Evolutionary conservation across 257 asterid genomes (phyloP), one percentile per base, ranked within the genome.

Genomic region (Nemophila menziesii): DNA sequence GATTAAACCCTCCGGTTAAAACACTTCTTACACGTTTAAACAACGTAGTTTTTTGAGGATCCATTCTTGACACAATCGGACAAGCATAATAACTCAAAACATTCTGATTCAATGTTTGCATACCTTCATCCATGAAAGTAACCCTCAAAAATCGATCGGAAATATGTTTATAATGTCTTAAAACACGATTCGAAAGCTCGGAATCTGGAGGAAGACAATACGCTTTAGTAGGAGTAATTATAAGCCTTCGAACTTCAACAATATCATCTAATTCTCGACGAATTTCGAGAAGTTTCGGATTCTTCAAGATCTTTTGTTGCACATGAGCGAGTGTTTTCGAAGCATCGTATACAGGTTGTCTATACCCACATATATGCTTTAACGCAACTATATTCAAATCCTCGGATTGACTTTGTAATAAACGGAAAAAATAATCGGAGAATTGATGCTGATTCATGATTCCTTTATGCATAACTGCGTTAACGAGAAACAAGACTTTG

Each of bases 51-150:
- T 56, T 70, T 56, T 80, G 92, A 22, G 66, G 62, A 49, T 18
- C 48, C 10, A 61, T 22, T 40, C 52, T 57, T 29, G 68, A 46
- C 42, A 75, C 80, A 42, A 81, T 79, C 1, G 83, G 51, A 55
- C 76, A 62, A 38, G 74, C 52, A 55, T 72, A 81, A 69, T 62
- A 81, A 13, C 58, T 62, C 41, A 90, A 74, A 2, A 62, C 80
- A 55, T 69, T 75, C 49, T 68, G 67, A 38, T 79, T 81, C 19
- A 85, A 71, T 4, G 56, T 79, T 61, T 55, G 68, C 98, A 81
- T 90, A 0, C 83, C 94, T 50, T 90, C 96, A 53, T 90, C 96
- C 94, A 72, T 85, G 54, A 90, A 90, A 21, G 93, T 80, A 17
- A 90, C 94, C 47, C 96, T 66, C 33, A 90, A 53, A 70, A 90